Percentiles rank a stretch among this genome's conserved stretches.
Conservation (phyloP, 2,329 filamentous ascomycete genomes). For the Talaromyces pinophilus region DNA sequence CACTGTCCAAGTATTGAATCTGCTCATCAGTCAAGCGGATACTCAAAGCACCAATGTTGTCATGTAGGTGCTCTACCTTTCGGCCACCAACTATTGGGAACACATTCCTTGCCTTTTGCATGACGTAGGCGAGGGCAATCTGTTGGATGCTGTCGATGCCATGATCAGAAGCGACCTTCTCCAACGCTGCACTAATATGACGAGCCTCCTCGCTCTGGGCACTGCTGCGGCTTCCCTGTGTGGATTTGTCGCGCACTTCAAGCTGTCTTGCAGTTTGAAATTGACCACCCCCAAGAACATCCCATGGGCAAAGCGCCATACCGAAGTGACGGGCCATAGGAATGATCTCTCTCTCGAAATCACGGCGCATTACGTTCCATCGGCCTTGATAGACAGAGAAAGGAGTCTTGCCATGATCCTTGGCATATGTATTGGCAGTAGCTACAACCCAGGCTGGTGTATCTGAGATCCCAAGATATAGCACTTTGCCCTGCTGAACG, state of each 20-base stretch:
- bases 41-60: slow-evolving; percentile 68
- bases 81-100: slow-evolving; percentile 72
- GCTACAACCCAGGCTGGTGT: slow-evolving; percentile 45
- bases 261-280: slow-evolving; percentile 53
- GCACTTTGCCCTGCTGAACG: slow-evolving; percentile 43
- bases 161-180: slow-evolving; percentile 59
- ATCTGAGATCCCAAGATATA: slow-evolving; percentile 26
- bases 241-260: slow-evolving; percentile 45
- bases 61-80: slow-evolving; percentile 67
- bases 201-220: background rate
- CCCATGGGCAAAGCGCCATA: slow-evolving; percentile 60
- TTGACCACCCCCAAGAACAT: slow-evolving; percentile 55
- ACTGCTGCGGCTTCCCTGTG: slow-evolving; percentile 43
- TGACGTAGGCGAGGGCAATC: slow-evolving; percentile 72
- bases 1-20: slow-evolving; percentile 65
- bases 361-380: slow-evolving; percentile 42
- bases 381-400: slow-evolving; percentile 44
- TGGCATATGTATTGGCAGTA: slow-evolving; percentile 44
- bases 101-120: slow-evolving; percentile 70
- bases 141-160: slow-evolving; percentile 58
- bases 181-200: slow-evolving; percentile 50
- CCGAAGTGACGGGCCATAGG: slow-evolving; percentile 44
- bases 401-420: slow-evolving; percentile 40
- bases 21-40: slow-evolving; percentile 63
- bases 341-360: slow-evolving; percentile 45